Evolutionary conservation across 805 yeast genomes (phyloP).

Genomic region (Starmerella cellae): DNA sequence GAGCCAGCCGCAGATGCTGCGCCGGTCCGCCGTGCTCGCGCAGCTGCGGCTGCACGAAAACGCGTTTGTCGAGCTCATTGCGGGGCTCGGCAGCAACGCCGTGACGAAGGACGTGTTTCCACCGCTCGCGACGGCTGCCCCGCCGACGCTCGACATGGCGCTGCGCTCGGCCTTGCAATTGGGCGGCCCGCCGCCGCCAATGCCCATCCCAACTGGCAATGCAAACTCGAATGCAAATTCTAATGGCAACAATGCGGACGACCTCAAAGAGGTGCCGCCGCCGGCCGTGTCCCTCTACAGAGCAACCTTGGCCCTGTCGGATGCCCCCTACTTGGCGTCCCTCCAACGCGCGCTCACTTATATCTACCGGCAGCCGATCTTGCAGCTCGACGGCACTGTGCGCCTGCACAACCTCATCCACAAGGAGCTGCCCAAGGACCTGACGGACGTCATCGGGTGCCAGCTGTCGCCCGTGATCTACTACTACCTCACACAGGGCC

Average conservation of each 20-base stretch:
- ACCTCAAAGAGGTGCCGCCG: background rate
- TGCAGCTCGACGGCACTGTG: slow-evolving; percentile 55
- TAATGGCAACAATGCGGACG: background rate
- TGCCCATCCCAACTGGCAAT: slow-evolving; percentile 24
- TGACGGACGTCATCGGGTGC: slow-evolving; percentile 70
- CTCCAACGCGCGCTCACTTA: slow-evolving; percentile 60
- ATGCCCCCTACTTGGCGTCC: slow-evolving; percentile 31
- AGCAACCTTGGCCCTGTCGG: slow-evolving; percentile 18
- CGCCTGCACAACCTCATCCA: slow-evolving; percentile 38
- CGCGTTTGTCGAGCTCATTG: slow-evolving; percentile 61
- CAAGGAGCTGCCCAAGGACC: slow-evolving; percentile 52
- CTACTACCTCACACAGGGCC: slow-evolving; percentile 68
- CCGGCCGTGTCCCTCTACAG: slow-evolving; percentile 9
- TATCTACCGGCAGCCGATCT: slow-evolving; percentile 58
- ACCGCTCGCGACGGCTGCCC: slow-evolving; percentile 2
- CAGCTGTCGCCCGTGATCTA: slow-evolving; percentile 75
- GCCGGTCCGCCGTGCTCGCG: slow-evolving; percentile 41
- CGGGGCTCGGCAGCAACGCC: slow-evolving; percentile 46
- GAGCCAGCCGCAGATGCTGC: slow-evolving; percentile 50
- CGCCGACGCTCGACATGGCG: slow-evolving; percentile 3
- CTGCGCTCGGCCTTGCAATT: slow-evolving; percentile 8
- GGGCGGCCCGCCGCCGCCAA: slow-evolving; percentile 10
- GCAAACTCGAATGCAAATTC: background rate
- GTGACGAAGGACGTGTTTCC: slow-evolving; percentile 6
- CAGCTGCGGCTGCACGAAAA: slow-evolving; percentile 49